Evolutionary conservation across 2,329 filamentous ascomycete genomes (phyloP), one percentile per base, ranked within the genome.

Genomic region (Fusarium algeriense): DNA sequence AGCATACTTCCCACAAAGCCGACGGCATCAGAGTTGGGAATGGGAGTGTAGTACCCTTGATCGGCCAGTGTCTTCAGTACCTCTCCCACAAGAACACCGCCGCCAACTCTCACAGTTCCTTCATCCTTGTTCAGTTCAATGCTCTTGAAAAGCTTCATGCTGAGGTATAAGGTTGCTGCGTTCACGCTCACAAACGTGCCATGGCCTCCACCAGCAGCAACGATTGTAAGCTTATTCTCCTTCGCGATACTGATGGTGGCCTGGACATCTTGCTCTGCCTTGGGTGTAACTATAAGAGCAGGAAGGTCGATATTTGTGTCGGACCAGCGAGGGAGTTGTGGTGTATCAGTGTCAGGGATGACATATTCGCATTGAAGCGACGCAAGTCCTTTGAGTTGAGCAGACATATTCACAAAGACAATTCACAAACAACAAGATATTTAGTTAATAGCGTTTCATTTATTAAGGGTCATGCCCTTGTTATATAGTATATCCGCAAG

Each of bases 21-120:
- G 14, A 80, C 76, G 0, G 67, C 59, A 40, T 78, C 76, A 1
- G 75, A 75, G 28, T 76, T 78, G 6, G 77, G 73, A 20, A 77
- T 13, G 8, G 72, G 60, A 9, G 78, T 81, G 44, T 81, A 82
- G 53, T 74, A 81, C 0, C 79, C 79, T 20, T 76, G 57, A 0
- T 50, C 64, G 1, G 69, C 60, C 14, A 80, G 66, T 0, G 55
- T 37, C 17, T 74, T 71, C 3, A 80, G 9, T 0, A 82, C 23
- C 1, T 80, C 76, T 0, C 79, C 76, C 0, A 74, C 73, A 0
- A 75, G 17, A 6, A 70, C 73, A 3, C 79, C 81, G 0, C 80
- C 81, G 0, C 79, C 80, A 1, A 82, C 35, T 1, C 34, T 62
- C 1, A 81, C 81, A 0, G 72, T 76, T 0, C 45, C 53, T 1